Conservation (phyloP, 1,284 basidiomycete species). For the Sutorius eximius region DNA sequence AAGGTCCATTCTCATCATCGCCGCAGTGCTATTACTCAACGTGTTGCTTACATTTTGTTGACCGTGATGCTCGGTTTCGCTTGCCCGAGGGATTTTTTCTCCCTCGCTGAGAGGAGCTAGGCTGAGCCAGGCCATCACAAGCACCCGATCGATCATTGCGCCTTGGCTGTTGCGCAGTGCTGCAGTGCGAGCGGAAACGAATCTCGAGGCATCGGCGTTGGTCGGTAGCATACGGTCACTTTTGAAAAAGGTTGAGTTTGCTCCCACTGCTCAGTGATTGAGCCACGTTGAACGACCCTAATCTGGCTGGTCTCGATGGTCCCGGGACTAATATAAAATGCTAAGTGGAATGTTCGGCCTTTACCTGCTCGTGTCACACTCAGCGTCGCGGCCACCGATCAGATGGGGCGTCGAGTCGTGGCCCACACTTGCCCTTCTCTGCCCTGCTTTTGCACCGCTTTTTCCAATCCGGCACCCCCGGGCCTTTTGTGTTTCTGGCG, state of each 20-base stretch:
- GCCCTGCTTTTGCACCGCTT: neutral
- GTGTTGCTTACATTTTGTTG: slow-evolving; percentile 11
- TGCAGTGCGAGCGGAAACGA: slow-evolving; percentile 22
- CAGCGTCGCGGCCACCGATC: slow-evolving; percentile 9
- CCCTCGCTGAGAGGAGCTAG: slow-evolving; percentile 1
- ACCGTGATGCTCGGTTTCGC: slow-evolving; percentile 5
- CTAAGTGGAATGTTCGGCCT: slow-evolving; percentile 3
- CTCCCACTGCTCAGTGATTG: neutral
- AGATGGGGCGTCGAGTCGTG: neutral
- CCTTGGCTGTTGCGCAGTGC: slow-evolving; percentile 6
- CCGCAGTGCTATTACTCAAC: slow-evolving; percentile 13
- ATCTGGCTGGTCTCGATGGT: slow-evolving; percentile 8
- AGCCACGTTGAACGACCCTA: slow-evolving; percentile 14
- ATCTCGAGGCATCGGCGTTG: slow-evolving; percentile 28
- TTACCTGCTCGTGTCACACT: slow-evolving; percentile 10
- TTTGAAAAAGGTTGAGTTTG: slow-evolving; percentile 18
- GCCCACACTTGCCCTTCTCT: slow-evolving; percentile 1
- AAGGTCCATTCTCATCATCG: slow-evolving; percentile 14
- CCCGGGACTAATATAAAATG: slow-evolving; percentile 14
- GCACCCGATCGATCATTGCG: slow-evolving; percentile 18
- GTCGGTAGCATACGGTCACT: slow-evolving; percentile 3
- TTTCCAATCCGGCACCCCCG: neutral
- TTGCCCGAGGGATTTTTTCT: neutral
- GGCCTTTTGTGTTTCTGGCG: slow-evolving; percentile 4
- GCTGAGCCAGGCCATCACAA: slow-evolving; percentile 14